Conservation (phyloP, 2,329 filamentous ascomycete species). For the Trichoderma arundinaceum region DNA sequence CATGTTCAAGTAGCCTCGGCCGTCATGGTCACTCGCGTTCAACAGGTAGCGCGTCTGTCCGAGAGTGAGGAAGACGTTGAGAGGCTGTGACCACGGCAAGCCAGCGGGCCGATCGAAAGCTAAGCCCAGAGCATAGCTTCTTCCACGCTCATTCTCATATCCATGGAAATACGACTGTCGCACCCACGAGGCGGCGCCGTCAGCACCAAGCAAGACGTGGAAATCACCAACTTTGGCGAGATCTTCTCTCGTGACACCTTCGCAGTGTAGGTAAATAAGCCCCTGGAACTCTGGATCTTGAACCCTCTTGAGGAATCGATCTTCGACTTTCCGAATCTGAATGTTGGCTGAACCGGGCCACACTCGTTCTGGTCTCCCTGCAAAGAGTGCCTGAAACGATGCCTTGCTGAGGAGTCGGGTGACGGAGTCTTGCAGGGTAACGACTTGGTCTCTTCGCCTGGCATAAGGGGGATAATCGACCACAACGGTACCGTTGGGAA, state of each 20-base stretch:
- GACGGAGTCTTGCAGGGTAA: slow-evolving; percentile 46
- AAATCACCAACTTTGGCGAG: slow-evolving; percentile 44
- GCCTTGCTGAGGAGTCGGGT: slow-evolving; percentile 40
- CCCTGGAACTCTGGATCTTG: slow-evolving; percentile 43
- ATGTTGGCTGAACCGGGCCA: slow-evolving; percentile 48
- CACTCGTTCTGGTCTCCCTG: slow-evolving; percentile 43
- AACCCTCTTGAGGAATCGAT: slow-evolving; percentile 44
- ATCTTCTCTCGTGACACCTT: slow-evolving; percentile 41
- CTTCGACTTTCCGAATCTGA: slow-evolving; percentile 48
- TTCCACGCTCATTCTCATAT: slow-evolving; percentile 44
- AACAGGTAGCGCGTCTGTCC: slow-evolving; percentile 47
- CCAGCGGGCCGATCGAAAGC: slow-evolving; percentile 44
- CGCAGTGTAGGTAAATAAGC: slow-evolving; percentile 43
- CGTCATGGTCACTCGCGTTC: slow-evolving; percentile 45
- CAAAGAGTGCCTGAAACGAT: slow-evolving; percentile 42
- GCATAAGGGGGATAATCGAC: slow-evolving; percentile 43
- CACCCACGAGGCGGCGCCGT: slow-evolving; percentile 47
- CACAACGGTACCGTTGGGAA: slow-evolving; percentile 31
- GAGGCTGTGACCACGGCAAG: slow-evolving; percentile 44
- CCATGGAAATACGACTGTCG: slow-evolving; percentile 44
- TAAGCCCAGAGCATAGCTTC: slow-evolving; percentile 45
- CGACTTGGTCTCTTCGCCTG: slow-evolving; percentile 45
- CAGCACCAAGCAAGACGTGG: slow-evolving; percentile 45
- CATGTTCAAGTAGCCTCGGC: slow-evolving; percentile 46
- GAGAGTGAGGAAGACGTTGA: slow-evolving; percentile 47